A percentile compares a stretch with the other conserved stretches of the same genome.
Evolutionary conservation across 148 eudicot genomes (phyloP).

Genomic region (Euryodendron excelsum): DNA sequence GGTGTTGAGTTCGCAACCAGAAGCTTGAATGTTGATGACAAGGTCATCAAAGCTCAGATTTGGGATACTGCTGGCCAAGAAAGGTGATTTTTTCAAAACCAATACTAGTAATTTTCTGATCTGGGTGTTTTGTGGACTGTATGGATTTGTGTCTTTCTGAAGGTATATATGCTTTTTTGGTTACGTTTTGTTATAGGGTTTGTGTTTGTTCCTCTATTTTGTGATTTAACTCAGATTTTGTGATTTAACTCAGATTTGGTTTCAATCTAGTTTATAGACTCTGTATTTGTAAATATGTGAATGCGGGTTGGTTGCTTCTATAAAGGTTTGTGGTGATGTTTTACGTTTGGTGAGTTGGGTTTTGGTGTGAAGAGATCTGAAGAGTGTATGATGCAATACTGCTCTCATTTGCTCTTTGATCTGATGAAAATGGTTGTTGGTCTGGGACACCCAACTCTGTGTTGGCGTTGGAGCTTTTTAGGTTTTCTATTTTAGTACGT

Average conservation of each 20-base stretch:
- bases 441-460: neutral
- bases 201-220: neutral
- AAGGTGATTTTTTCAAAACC: constrained; percentile 12
- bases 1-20: constrained; percentile 39
- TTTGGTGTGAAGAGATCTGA: neutral
- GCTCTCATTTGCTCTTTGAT: neutral
- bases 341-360: neutral
- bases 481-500: neutral
- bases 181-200: neutral
- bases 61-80: constrained; percentile 38
- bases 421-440: constrained; percentile 1
- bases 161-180: neutral
- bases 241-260: too few relatives aligned
- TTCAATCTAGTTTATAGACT: neutral
- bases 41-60: constrained; percentile 37
- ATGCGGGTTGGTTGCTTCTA: neutral
- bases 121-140: neutral
- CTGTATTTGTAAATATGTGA: neutral
- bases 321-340: neutral
- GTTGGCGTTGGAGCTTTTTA: neutral
- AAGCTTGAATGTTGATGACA: constrained; percentile 21
- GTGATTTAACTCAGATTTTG: too few relatives aligned
- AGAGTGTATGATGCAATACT: neutral
- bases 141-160: neutral
- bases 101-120: constrained; percentile 2